These are phyloP conservation scores for Parvularia atlantis DNA, from an alignment of 78 protist genomes.

Conservation along the genomic window DNA sequence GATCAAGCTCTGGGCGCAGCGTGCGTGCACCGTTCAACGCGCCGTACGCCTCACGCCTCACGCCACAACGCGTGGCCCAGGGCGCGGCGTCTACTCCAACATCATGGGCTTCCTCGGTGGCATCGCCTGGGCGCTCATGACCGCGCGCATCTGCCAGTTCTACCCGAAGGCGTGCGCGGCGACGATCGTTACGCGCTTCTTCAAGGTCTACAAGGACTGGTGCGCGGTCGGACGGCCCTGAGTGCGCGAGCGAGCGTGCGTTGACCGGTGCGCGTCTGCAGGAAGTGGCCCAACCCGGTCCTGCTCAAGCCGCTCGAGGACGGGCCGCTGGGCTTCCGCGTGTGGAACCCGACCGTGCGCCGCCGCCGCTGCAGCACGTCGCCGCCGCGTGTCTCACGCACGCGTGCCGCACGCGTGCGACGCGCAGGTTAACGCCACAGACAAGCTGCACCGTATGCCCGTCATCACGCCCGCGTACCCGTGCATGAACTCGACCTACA, in stretches of 20 bases:
- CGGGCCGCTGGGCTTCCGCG: constrained; percentile 10
- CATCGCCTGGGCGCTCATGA: constrained; percentile 85
- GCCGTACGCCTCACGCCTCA: not conserved
- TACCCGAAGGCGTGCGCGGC: constrained; percentile 85
- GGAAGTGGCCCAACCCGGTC: constrained; percentile 16
- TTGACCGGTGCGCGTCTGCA: not conserved
- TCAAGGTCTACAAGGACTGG: constrained; percentile 66
- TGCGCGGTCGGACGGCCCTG: constrained; percentile 48
- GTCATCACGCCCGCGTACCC: constrained; percentile 94
- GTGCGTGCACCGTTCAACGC: constrained; percentile 2
- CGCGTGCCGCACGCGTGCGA: too few species aligned
- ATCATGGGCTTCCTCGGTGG: constrained; percentile 91
- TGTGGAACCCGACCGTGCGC: constrained; percentile 56
- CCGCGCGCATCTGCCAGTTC: constrained; percentile 86
- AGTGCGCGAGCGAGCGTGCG: not conserved
- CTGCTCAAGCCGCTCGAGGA: not conserved
- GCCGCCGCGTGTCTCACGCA: too few species aligned
- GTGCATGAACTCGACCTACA: constrained; percentile 85
- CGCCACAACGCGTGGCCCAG: too few species aligned
- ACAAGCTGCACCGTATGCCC: too few species aligned
- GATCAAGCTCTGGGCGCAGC: constrained; percentile 89
- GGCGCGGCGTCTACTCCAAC: constrained; percentile 82
- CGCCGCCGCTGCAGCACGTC: too few species aligned
- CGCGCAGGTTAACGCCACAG: too few species aligned
- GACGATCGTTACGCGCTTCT: constrained; percentile 72